phyloP scores from a whole-genome alignment of 192 early-diverging fungal species.

The Rhizoclosmatium sp. region DNA sequence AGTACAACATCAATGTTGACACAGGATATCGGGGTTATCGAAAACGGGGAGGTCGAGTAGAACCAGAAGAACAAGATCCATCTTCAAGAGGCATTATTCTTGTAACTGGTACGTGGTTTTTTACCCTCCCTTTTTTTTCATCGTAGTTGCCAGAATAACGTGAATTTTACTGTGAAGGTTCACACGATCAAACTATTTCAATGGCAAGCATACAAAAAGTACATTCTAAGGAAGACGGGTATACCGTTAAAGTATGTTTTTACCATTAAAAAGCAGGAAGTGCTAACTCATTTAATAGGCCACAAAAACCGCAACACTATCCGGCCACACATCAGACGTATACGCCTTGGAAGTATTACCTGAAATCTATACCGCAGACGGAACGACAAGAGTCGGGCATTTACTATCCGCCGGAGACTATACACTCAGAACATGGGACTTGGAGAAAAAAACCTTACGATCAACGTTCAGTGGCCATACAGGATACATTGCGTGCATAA shows the following conservation, averaged over 20 bases:
- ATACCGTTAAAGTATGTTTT: constrained; percentile 33
- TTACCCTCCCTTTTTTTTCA: not conserved
- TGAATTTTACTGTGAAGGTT: constrained; percentile 39
- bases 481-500: constrained; percentile 55
- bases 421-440: constrained; percentile 53
- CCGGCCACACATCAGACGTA: constrained; percentile 55
- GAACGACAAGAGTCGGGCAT: constrained; percentile 19
- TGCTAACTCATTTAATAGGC: not conserved
- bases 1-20: constrained; percentile 5
- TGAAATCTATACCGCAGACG: not conserved
- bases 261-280: not conserved
- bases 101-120: constrained; percentile 24
- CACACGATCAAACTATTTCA: constrained; percentile 58
- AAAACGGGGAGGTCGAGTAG: constrained; percentile 18
- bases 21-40: not conserved
- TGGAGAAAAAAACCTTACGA: constrained; percentile 28
- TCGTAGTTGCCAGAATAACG: not conserved
- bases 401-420: constrained; percentile 59
- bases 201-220: constrained; percentile 42
- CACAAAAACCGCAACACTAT: constrained; percentile 28
- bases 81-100: not conserved
- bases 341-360: constrained; percentile 53
- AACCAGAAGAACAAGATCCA: constrained; percentile 28
- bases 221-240: not conserved
- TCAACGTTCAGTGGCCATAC: constrained; percentile 51